Percentiles rank a stretch among this genome's conserved stretches.
phyloP scores from a whole-genome alignment of 176 grass and related monocot species.

The Hordeum vulgare region MorexV3_pseudomolecules_assembly NC_058522.1:434573537-434574036 shows the following conservation, averaged over 20 bases:
- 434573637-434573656: slow-evolving; percentile 40
- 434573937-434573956: slow-evolving; percentile 6
- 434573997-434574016: slow-evolving; percentile 13
- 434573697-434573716: slow-evolving; percentile 44
- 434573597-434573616: slow-evolving; percentile 1
- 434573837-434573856: slow-evolving; percentile 35
- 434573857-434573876: slow-evolving; percentile 18
- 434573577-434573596: slow-evolving; percentile 6
- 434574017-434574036: not conserved
- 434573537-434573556: slow-evolving; percentile 30
- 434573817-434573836: slow-evolving; percentile 5
- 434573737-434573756: slow-evolving; percentile 49
- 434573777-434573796: slow-evolving; percentile 49
- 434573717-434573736: slow-evolving; percentile 46
- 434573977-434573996: slow-evolving; percentile 22
- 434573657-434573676: slow-evolving; percentile 96
- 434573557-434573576: slow-evolving; percentile 13
- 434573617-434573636: slow-evolving; percentile 22
- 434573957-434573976: slow-evolving; percentile 15
- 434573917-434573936: slow-evolving; percentile 15
- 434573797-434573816: slow-evolving; percentile 36
- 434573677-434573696: slow-evolving; percentile 82
- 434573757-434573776: slow-evolving; percentile 55
- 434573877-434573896: slow-evolving; percentile 21
- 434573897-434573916: slow-evolving; percentile 35